Conservation (phyloP, 805 yeast species). For the Candida odintsovae region DNA sequence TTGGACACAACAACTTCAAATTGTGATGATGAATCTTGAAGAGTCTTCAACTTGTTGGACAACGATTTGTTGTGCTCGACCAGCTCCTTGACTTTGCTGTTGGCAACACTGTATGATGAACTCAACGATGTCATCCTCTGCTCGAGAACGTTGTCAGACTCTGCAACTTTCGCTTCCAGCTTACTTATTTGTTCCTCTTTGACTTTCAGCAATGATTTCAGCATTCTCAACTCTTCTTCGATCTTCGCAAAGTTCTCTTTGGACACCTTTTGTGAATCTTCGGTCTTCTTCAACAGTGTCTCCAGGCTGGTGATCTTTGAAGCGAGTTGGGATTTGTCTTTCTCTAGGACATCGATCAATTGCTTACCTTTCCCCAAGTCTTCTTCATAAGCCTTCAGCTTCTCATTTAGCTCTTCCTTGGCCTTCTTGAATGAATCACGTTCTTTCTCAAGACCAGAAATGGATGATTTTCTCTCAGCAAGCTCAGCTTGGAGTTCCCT, state of each 20-base stretch:
- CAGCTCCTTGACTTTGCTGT: constrained; percentile 31
- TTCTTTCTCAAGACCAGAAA: constrained; percentile 20
- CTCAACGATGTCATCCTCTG: constrained; percentile 29
- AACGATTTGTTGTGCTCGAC: constrained; percentile 41
- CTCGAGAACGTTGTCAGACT: constrained; percentile 30
- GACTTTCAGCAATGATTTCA: constrained; percentile 23
- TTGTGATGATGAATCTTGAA: constrained; percentile 32
- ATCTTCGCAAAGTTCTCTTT: constrained; percentile 11
- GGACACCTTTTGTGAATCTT: constrained; percentile 10
- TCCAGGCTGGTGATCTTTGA: constrained; percentile 18
- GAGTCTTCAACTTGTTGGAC: constrained; percentile 31
- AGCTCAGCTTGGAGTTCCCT: constrained; percentile 24
- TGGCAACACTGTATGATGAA: constrained; percentile 29
- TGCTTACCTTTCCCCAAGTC: constrained; percentile 23
- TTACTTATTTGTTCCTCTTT: constrained; percentile 31
- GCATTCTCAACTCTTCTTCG: constrained; percentile 26
- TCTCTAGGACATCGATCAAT: constrained; percentile 16
- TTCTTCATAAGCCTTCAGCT: constrained; percentile 17
- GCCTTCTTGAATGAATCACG: constrained; percentile 22
- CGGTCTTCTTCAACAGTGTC: constrained; percentile 9
- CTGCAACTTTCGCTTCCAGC: constrained; percentile 25
- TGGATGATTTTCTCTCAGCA: constrained; percentile 18
- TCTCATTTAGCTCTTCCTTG: constrained; percentile 24
- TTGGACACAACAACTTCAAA: constrained; percentile 28
- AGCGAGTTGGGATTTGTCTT: constrained; percentile 17